Evolutionary conservation across 768 basidiomycete genomes (phyloP).

Genomic region (Hericium rajendrae): DNA sequence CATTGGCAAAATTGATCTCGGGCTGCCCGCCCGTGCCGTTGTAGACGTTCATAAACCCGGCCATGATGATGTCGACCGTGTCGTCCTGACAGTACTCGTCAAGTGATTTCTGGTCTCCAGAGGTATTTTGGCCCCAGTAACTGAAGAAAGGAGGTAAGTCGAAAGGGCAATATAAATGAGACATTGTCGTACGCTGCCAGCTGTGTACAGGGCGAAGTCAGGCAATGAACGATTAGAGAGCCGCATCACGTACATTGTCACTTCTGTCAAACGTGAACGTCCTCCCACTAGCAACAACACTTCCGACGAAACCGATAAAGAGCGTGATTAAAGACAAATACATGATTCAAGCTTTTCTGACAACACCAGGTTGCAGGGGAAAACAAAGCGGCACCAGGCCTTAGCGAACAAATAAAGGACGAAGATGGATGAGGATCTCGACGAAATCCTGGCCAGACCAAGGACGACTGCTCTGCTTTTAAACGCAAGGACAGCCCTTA

Average conservation of each 20-base stretch:
- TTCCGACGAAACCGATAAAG: background rate
- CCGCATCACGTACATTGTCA: background rate
- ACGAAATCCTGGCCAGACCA: no score
- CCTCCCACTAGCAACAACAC: background rate
- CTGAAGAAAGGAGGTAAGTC: background rate
- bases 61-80: background rate
- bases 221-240: background rate
- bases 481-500: no score
- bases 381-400: background rate
- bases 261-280: background rate
- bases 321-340: background rate
- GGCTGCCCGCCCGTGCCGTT: background rate
- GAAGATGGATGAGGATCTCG: no score
- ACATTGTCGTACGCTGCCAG: background rate
- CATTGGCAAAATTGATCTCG: background rate
- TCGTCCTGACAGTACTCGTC: background rate
- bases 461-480: no score
- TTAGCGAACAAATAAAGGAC: no score
- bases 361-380: background rate
- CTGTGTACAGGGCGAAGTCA: background rate
- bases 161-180: background rate
- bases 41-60: background rate
- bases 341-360: background rate
- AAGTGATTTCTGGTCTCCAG: background rate
- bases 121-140: background rate